Percentiles rank a stretch among this genome's conserved stretches.
Conservation (phyloP, 306 rosid species). For the Quercus mongolica region DNA sequence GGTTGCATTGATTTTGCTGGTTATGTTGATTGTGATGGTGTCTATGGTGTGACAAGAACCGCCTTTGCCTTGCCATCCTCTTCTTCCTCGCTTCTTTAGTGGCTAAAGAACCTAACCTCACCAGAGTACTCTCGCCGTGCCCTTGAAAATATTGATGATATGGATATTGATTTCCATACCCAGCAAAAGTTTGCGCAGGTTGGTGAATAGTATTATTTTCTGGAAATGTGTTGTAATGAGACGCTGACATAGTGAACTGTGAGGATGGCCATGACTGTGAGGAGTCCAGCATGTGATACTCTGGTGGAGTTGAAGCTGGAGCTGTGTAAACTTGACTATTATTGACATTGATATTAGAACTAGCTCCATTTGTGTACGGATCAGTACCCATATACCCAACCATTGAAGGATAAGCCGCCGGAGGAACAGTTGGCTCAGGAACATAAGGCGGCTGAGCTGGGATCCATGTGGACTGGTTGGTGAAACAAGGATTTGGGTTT, state of each 20-base stretch:
- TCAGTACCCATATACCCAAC: constrained; percentile 45
- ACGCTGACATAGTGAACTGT: constrained; percentile 35
- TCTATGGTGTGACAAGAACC: constrained; percentile 48
- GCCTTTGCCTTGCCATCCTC: constrained; percentile 87
- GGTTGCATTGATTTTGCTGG: constrained; percentile 34
- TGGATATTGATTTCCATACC: constrained; percentile 47
- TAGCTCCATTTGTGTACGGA: constrained; percentile 29
- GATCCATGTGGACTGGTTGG: constrained; percentile 40
- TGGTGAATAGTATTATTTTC: constrained; percentile 33
- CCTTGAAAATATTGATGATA: constrained; percentile 48
- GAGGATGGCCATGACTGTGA: constrained; percentile 55
- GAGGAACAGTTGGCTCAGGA: constrained; percentile 26
- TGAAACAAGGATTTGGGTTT: constrained; percentile 6
- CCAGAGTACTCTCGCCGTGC: constrained; percentile 37
- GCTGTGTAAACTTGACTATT: constrained; percentile 24
- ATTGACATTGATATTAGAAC: not conserved
- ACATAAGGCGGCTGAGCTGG: constrained; percentile 20
- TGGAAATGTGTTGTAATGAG: constrained; percentile 48
- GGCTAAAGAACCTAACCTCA: constrained; percentile 72
- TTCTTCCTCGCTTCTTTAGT: constrained; percentile 95
- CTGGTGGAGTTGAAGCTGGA: not conserved
- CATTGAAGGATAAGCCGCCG: constrained; percentile 34
- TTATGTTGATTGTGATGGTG: constrained; percentile 21
- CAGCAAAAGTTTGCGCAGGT: constrained; percentile 19
- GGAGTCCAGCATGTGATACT: constrained; percentile 54